phyloP scores from a whole-genome alignment of 2,329 filamentous ascomycete genomes.

The Rugonectria rugulosa region DNA sequence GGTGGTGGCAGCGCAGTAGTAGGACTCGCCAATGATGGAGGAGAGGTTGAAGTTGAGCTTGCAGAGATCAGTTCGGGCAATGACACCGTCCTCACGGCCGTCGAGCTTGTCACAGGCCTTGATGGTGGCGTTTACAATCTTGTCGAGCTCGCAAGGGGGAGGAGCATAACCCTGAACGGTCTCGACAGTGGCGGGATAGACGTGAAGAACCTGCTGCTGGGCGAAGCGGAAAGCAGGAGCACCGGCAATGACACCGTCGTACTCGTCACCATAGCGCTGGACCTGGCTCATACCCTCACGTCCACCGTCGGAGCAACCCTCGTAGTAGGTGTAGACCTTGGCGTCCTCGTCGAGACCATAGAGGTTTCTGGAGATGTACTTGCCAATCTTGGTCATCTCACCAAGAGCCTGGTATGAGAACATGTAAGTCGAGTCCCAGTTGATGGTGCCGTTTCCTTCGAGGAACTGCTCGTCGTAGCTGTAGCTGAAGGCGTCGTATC shows the following conservation, averaged over 20 bases:
- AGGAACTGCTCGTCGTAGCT: slow-evolving; percentile 50
- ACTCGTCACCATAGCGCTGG: slow-evolving; percentile 28
- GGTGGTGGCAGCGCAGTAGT: slow-evolving; percentile 42
- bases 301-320: slow-evolving; percentile 56
- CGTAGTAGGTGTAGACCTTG: slow-evolving; percentile 59
- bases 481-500: slow-evolving; percentile 52
- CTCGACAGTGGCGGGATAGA: slow-evolving; percentile 47
- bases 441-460: slow-evolving; percentile 57
- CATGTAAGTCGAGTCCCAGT: slow-evolving; percentile 58
- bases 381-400: slow-evolving; percentile 56
- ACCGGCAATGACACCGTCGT: slow-evolving; percentile 27
- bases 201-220: slow-evolving; percentile 53
- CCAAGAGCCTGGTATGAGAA: slow-evolving; percentile 60
- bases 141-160: slow-evolving; percentile 53
- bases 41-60: slow-evolving; percentile 41
- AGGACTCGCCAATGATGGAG: slow-evolving; percentile 42
- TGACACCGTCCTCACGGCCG: slow-evolving; percentile 61
- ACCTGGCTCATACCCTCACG: slow-evolving; percentile 50
- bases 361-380: slow-evolving; percentile 50
- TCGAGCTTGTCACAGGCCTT: slow-evolving; percentile 62
- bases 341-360: slow-evolving; percentile 40
- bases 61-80: slow-evolving; percentile 47
- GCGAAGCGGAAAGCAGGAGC: slow-evolving; percentile 41
- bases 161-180: slow-evolving; percentile 46
- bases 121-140: slow-evolving; percentile 63